A percentile compares a stretch with the other conserved stretches of the same genome.
phyloP scores from a whole-genome alignment of 805 yeast species.

The Priceomyces haplophilus region DNA sequence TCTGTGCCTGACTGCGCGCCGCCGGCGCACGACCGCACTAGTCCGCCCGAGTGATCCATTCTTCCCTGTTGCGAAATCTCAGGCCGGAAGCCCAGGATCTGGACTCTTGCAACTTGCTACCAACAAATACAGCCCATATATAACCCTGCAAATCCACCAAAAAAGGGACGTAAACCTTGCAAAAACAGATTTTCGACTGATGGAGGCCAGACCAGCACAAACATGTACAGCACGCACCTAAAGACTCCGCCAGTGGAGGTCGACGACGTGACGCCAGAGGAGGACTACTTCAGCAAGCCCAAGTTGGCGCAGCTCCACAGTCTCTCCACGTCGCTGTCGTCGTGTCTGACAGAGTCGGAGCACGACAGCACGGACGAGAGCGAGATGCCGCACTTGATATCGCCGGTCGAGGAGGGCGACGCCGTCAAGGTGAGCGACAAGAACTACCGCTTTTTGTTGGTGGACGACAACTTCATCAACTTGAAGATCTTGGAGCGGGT shows the following conservation, averaged over 20 bases:
- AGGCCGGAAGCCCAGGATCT: constrained; percentile 1
- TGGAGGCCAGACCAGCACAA: background rate
- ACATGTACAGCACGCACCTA: constrained; percentile 1
- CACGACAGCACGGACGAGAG: background rate
- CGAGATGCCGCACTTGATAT: constrained; percentile 1
- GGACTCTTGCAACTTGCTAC: constrained; percentile 1
- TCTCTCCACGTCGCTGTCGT: constrained; percentile 1
- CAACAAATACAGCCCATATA: background rate
- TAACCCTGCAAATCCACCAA: background rate
- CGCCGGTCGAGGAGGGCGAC: constrained; percentile 6
- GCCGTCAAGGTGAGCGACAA: constrained; percentile 4
- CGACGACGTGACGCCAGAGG: background rate
- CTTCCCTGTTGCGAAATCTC: background rate
- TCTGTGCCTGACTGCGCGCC: background rate
- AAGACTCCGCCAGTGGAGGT: constrained; percentile 5
- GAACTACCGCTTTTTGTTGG: constrained; percentile 23
- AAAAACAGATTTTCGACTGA: background rate
- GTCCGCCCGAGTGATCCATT: constrained; percentile 2
- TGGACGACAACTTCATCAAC: constrained; percentile 43
- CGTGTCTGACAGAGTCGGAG: background rate
- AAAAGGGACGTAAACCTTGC: background rate
- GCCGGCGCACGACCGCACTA: no score
- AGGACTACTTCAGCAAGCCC: constrained; percentile 3
- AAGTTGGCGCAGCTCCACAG: constrained; percentile 3
- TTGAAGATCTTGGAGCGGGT: constrained; percentile 33